Base-by-base conservation (phyloP, 2,329 filamentous ascomycete genomes). In the Torrubiellomyces zombiae region DNA sequence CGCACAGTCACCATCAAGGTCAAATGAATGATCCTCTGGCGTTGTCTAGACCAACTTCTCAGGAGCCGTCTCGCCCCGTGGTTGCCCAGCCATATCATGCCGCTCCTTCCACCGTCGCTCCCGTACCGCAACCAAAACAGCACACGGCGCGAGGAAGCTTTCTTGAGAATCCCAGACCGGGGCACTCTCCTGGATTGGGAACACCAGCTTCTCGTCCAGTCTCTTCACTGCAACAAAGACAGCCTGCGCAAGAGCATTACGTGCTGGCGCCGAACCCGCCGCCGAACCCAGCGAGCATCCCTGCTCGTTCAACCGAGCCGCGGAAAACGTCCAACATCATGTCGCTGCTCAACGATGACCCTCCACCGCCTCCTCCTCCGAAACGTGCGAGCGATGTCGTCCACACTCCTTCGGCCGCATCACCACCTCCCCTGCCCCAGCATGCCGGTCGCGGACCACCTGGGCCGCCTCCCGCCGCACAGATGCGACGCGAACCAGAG, bases 241-340 rank as follows among this genome's bases (percentile, higher is more conserved):
- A 37, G n/a, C 36, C 44, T 9, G 29, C 34, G 14, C 42, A 40
- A 13, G 48, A 51, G 11, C 37, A 36, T 7, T 52, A 48, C 24
- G 30, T 38, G 17, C 32, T 40, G 7, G 29, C 32, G 10, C 36
- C 45, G 11, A 37, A 47, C 22, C 39, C 42, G 18, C 33, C 45
- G 9, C 42, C 48, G n/a, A 34, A 42, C 15, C 39, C 44, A 10
- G 35, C 32, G 4, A 34, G 41, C n/a, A 48, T 51, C 3, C 51
- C 51, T 7, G 45, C 55, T 13, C 46, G 55, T 15, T 45, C 55
- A 19, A 42, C 60, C 3, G 62, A 66, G 34, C 49, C 50, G 23
- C 56, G 62, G n/a, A 74, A 73, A 49, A 70, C 60, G 6, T 72
- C 67, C 9, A 74, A 54, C 33, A 58, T 75, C 32, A 70, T 73